Evolutionary conservation across 1,139 yeast species (phyloP), one percentile per base, ranked within the genome.

Genomic region (Suhomyces guaymorum): DNA sequence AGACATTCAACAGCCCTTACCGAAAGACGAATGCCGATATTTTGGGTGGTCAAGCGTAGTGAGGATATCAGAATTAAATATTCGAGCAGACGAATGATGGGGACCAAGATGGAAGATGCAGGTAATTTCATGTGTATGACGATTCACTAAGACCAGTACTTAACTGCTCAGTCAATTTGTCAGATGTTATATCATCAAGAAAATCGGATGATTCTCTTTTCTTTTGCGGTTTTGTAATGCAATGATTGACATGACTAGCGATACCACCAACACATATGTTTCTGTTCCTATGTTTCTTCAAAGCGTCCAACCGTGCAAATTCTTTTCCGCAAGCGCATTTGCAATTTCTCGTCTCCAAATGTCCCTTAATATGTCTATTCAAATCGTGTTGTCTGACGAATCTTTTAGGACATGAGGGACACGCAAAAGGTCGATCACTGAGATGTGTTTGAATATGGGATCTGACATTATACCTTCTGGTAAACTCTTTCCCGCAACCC

Each of bases 371-470:
- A 54, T 94, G 99, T 42, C 99, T 75, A 41, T 89, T 78, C 49
- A 94, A 70, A 61, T 94, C 99, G 56, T 94, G 98, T 46, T 94
- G 96, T 30, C 95, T 69, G 11, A 86, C 95, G 61, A 86, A 86
- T 32, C 81, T 72, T 44, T 86, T 82, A 4, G 79, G 77, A 57
- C 92, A 85, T 43, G 66, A 65, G 10, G 59, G 52, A 52, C 84
- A 81, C 4, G 69, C 70, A 61, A 81, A 83, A 1, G 99, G 99
- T 38, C 97, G 70, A 59, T 94, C 98, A 57, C 94, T 82, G 35
- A 94, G 66, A 68, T 94, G 99, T 1, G 98, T 94, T 57, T 94
- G 98, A 38, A 94, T 90, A 57, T 94, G 99, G 0, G 97, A 88
- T 42, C 97, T 73, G n/a, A 88, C 89, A 55, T 94, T 94, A 62